phyloP scores from a whole-genome alignment of 1,139 yeast species.

The Kodamaea suecica region DNA sequence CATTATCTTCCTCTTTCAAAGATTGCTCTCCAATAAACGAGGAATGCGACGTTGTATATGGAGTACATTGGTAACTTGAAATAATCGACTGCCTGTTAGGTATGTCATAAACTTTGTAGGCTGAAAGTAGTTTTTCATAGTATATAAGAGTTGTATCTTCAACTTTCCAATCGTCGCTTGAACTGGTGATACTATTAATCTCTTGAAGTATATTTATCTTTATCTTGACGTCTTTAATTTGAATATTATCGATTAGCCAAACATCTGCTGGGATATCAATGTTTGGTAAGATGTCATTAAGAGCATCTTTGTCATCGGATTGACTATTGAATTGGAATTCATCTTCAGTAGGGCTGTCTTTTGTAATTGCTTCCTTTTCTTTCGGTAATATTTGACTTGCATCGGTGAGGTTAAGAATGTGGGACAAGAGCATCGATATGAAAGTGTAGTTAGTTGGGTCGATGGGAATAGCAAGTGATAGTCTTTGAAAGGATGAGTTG shows the following conservation, averaged over 20 bases:
- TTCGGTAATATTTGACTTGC: conserved; percentile 10
- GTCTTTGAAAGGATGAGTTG: conserved; percentile 21
- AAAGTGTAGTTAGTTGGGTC: conserved; percentile 27
- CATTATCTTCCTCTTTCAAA: conserved; percentile 29
- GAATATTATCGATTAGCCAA: conserved; percentile 37
- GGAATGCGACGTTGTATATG: conserved; percentile 3
- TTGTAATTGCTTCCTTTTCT: neutral
- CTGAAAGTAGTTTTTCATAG: conserved; percentile 35
- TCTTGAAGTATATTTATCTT: conserved; percentile 37
- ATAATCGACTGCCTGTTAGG: conserved; percentile 16
- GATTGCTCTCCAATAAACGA: conserved; percentile 12
- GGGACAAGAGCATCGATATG: conserved; percentile 22
- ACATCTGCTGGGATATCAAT: conserved; percentile 37
- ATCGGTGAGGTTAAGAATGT: conserved; percentile 21
- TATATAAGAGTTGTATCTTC: conserved; percentile 33
- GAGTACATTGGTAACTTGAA: conserved; percentile 4
- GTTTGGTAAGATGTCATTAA: conserved; percentile 37
- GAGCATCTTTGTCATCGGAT: too few species aligned
- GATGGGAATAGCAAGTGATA: conserved; percentile 26
- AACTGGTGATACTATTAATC: conserved; percentile 31
- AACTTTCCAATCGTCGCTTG: too few species aligned
- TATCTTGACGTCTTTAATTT: conserved; percentile 31
- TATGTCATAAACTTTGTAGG: conserved; percentile 36
- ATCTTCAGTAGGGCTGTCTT: neutral
- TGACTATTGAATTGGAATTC: conserved; percentile 4